phyloP scores from a whole-genome alignment of 441 rosid genomes.

The Geranium incanum region DNA sequence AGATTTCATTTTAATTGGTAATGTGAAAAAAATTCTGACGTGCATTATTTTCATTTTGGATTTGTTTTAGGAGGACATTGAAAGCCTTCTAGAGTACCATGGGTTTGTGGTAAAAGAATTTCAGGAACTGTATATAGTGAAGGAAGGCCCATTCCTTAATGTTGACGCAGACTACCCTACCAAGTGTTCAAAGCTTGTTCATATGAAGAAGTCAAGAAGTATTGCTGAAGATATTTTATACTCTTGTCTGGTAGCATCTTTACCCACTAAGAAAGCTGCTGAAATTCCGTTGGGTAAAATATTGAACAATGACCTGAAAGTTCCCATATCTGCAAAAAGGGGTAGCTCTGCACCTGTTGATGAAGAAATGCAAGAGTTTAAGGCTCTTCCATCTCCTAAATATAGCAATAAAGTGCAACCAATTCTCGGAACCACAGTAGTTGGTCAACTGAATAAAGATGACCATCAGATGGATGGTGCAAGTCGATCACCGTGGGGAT shows the following conservation, averaged over 20 bases:
- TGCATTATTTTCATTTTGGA: not conserved
- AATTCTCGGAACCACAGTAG: slow-evolving; percentile 26
- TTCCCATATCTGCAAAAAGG: slow-evolving; percentile 29
- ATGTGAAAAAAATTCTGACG: slow-evolving; percentile 11
- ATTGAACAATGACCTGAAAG: slow-evolving; percentile 28
- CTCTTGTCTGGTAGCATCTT: slow-evolving; percentile 27
- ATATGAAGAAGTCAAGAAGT: slow-evolving; percentile 54
- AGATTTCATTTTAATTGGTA: slow-evolving; percentile 1
- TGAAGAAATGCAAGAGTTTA: slow-evolving; percentile 41
- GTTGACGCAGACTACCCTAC: slow-evolving; percentile 71
- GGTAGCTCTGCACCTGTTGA: slow-evolving; percentile 29
- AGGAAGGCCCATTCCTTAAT: slow-evolving; percentile 75
- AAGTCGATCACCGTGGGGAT: slow-evolving; percentile 29
- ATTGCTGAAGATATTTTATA: slow-evolving; percentile 61
- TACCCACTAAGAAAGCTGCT: slow-evolving; percentile 28
- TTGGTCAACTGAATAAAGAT: slow-evolving; percentile 29
- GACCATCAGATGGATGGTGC: slow-evolving; percentile 25
- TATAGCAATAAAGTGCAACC: slow-evolving; percentile 25
- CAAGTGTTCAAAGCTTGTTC: slow-evolving; percentile 79
- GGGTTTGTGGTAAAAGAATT: slow-evolving; percentile 69
- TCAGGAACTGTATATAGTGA: slow-evolving; percentile 91
- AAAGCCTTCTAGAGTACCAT: slow-evolving; percentile 57
- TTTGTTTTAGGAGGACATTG: slow-evolving; percentile 60
- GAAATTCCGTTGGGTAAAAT: slow-evolving; percentile 30
- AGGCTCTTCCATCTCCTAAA: slow-evolving; percentile 35